phyloP scores from a whole-genome alignment of 345 rosid species.

The Sapria himalayana region DNA sequence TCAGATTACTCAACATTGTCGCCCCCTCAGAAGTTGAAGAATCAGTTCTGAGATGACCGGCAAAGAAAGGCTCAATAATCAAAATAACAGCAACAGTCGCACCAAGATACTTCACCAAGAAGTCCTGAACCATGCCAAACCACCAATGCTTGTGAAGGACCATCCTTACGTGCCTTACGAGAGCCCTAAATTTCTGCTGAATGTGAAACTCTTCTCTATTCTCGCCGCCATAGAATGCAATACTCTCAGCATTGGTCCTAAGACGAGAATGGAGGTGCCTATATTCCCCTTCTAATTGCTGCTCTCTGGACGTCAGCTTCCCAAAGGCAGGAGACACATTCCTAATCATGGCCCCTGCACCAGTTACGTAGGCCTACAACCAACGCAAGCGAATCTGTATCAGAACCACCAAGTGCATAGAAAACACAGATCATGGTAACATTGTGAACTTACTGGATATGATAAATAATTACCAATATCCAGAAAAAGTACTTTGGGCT shows the following conservation, averaged over 20 bases:
- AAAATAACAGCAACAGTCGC: slow-evolving; percentile 86
- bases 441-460: too few relatives aligned
- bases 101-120: slow-evolving; percentile 84
- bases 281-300: slow-evolving; percentile 96
- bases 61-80: slow-evolving; percentile 91
- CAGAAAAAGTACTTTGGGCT: slow-evolving; percentile 92
- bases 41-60: slow-evolving; percentile 80
- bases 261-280: slow-evolving; percentile 86
- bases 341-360: slow-evolving; percentile 70
- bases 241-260: slow-evolving; percentile 96
- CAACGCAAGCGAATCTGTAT: too few relatives aligned
- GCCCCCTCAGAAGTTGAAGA: slow-evolving; percentile 86
- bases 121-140: slow-evolving; percentile 99
- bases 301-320: slow-evolving; percentile 77
- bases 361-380: slow-evolving; percentile 89
- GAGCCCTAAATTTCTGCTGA: slow-evolving; percentile 60
- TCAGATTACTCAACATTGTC: slow-evolving; percentile 88
- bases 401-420: too few relatives aligned
- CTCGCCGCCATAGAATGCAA: slow-evolving; percentile 97
- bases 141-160: slow-evolving; percentile 98
- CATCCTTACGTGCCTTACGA: slow-evolving; percentile 44
- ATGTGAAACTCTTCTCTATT: slow-evolving; percentile 73
- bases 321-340: slow-evolving; percentile 94
- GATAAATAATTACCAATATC: slow-evolving; percentile 55
- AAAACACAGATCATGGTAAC: too few relatives aligned